Conservation (phyloP, 2,329 filamentous ascomycete species). For the Juglanconis juglandina region DNA sequence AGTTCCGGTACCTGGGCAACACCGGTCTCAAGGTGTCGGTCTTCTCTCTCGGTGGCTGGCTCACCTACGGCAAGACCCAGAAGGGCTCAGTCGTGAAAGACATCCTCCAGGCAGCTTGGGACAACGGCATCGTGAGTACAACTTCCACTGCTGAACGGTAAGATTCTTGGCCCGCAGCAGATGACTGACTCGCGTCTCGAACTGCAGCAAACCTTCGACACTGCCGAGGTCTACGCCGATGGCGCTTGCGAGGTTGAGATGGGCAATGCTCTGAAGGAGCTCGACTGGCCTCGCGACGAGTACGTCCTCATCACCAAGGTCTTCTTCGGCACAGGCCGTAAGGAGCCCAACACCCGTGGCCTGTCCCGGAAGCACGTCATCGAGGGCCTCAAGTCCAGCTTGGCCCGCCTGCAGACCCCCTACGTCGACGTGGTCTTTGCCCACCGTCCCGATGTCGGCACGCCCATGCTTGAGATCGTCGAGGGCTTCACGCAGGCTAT, state of each 20-base stretch:
- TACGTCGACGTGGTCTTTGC: slow-evolving; percentile 66
- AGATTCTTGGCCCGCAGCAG: not conserved
- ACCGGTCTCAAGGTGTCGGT: slow-evolving; percentile 72
- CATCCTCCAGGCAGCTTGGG: slow-evolving; percentile 47
- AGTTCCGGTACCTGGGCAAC: slow-evolving; percentile 68
- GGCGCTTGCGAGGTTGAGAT: slow-evolving; percentile 49
- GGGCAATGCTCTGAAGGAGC: slow-evolving; percentile 50
- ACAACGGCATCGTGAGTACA: slow-evolving; percentile 42
- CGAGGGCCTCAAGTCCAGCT: slow-evolving; percentile 55
- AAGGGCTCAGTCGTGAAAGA: slow-evolving; percentile 36
- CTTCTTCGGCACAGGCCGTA: slow-evolving; percentile 49
- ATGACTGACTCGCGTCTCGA: slow-evolving; percentile 7
- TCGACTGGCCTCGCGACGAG: slow-evolving; percentile 50
- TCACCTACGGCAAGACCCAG: slow-evolving; percentile 61
- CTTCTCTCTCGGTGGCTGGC: slow-evolving; percentile 68
- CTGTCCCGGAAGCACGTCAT: slow-evolving; percentile 50
- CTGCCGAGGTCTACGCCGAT: slow-evolving; percentile 46
- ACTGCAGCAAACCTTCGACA: slow-evolving; percentile 47
- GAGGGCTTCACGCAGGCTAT: slow-evolving; percentile 47
- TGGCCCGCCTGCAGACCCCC: slow-evolving; percentile 58
- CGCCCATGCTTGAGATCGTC: slow-evolving; percentile 62
- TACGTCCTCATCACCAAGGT: slow-evolving; percentile 52
- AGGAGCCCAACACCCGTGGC: slow-evolving; percentile 55
- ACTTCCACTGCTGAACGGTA: not conserved
- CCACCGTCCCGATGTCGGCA: slow-evolving; percentile 55